Evolutionary conservation across 164 flowering plant genomes (phyloP), one percentile per base, ranked within the genome.

Genomic region (Euptelea pleiosperma): DNA sequence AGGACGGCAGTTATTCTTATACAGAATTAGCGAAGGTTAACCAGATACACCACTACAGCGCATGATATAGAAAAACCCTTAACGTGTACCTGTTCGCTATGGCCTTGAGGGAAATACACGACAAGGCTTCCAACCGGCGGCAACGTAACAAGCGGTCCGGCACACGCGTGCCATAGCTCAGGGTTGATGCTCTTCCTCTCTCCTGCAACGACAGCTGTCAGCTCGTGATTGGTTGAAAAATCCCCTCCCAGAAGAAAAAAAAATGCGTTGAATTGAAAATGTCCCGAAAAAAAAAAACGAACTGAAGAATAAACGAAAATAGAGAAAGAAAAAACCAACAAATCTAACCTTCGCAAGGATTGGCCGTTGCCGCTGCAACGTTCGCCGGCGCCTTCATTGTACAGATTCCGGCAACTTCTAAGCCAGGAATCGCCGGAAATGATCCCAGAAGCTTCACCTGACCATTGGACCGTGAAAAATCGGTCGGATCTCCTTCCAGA

Each of bases 131-230:
- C 92, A 8, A 85, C 92, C 25, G 84, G 79, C 59, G 97, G 97
- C 70, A 90, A 55, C 67, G 77, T 76, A 39, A 83, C 95, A 49
- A 90, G 74, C 15, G 95, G 97, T 3, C 97, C 97, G 26, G 97
- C 95, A 57, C 97, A 90, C 9, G 92, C 90, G 54, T 90, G 92
- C 97, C 97, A 90, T 64, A 90, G 84, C 82, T 90, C 94, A n/a
- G 78, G 74, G 64, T 89, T 85, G 47, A 87, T 87, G 73, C 64
- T 75, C 79, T 79, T 89, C 85, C 79, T 83, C 81, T 85, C 87
- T 25, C 73, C 86, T 70, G 72, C 47, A 43, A 59, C 37, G 52
- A 60, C 68, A 69, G 72, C 63, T 63, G 75, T 50, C 77, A 64
- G 1, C 15, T 21, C 29, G 0, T 12, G 64, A 68, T 55, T 60